Conservation (phyloP, 305 asterid species). For the Solanum hybrid region DNA sequence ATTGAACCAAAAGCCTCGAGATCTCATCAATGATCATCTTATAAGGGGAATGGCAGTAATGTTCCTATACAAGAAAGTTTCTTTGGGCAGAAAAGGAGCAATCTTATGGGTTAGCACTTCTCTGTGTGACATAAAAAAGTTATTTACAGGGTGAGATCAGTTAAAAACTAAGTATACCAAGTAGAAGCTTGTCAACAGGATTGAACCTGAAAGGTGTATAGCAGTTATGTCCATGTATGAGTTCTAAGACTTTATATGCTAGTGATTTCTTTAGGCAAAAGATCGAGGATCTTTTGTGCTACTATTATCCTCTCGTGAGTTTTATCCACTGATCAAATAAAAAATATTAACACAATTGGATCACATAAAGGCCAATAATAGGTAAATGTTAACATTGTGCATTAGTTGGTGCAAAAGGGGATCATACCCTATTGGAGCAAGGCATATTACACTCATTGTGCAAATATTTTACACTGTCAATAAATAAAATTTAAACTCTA, state of each 20-base stretch:
- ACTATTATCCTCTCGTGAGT: neutral
- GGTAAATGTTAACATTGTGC: neutral
- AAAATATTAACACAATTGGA: neutral
- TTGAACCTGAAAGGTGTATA: neutral
- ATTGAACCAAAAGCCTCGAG: neutral
- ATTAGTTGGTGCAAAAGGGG: neutral
- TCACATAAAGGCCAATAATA: neutral
- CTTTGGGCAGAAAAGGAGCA: neutral
- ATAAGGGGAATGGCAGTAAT: neutral
- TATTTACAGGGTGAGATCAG: neutral
- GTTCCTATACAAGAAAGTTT: neutral
- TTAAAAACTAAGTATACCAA: neutral
- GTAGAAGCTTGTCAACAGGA: neutral
- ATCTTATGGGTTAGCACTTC: neutral
- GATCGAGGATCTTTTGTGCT: neutral
- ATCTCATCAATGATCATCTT: neutral
- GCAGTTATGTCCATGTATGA: neutral
- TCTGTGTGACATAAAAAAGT: neutral
- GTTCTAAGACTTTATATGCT: neutral
- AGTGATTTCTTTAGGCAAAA: neutral
- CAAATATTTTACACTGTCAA: neutral
- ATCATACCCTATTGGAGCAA: neutral
- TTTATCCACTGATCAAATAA: neutral
- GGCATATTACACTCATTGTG: neutral
- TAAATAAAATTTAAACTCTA: neutral